These are phyloP conservation scores for Aspergillus brasiliensis DNA, from an alignment of 2,329 filamentous ascomycete genomes.

Conservation along the genomic window DNA sequence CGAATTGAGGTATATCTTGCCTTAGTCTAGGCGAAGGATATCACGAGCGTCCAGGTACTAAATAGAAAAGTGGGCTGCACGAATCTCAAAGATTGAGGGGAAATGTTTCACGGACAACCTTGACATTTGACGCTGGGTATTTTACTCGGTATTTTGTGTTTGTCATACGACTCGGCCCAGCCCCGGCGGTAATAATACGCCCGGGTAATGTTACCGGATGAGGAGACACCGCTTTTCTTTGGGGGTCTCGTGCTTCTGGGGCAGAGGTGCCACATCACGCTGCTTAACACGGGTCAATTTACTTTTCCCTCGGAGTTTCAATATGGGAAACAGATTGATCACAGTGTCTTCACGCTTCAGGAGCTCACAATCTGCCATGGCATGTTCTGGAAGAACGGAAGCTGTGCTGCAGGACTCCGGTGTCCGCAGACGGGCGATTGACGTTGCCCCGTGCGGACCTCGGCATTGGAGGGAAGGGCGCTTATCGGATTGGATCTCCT, in stretches of 20 bases:
- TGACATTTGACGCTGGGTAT: not conserved
- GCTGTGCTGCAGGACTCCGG: not conserved
- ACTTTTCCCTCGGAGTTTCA: not conserved
- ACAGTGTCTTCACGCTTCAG: not conserved
- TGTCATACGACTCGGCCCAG: slow-evolving; percentile 7
- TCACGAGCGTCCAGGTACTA: not conserved
- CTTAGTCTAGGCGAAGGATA: not conserved
- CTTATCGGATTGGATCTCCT: slow-evolving; percentile 33
- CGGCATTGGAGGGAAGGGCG: slow-evolving; percentile 34
- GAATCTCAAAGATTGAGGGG: not conserved
- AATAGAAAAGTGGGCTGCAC: not conserved
- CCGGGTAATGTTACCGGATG: slow-evolving; percentile 5
- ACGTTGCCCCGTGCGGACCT: slow-evolving; percentile 28
- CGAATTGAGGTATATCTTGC: not conserved
- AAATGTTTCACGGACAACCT: not conserved
- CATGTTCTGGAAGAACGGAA: not conserved
- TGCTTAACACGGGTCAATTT: not conserved
- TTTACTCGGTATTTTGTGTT: not conserved
- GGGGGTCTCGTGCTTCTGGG: not conserved
- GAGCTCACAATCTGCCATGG: not conserved
- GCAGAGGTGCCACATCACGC: not conserved
- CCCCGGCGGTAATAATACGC: not conserved
- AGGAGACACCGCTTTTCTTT: not conserved
- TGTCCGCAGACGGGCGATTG: not conserved
- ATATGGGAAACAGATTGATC: not conserved